phyloP scores from a whole-genome alignment of 129 eudicot species.

The Pulicaria dysenterica region DNA sequence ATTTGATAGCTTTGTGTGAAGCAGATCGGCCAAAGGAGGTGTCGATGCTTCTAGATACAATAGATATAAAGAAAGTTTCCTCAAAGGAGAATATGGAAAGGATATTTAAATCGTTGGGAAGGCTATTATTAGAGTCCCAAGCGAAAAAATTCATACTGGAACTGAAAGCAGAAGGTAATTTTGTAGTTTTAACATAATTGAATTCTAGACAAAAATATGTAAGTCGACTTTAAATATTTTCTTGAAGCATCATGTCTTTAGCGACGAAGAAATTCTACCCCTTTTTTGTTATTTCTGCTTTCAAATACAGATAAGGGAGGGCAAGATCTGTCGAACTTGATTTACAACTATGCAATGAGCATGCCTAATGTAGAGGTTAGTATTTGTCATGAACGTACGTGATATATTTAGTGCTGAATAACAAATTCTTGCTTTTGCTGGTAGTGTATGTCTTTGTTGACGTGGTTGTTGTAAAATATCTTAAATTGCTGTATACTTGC shows the following conservation, averaged over 20 bases:
- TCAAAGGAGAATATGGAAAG: constrained; percentile 43
- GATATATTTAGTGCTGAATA: constrained; percentile 41
- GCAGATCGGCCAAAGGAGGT: constrained; percentile 63
- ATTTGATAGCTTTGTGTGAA: constrained; percentile 71
- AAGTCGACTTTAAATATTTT: constrained; percentile 17
- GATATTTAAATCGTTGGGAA: constrained; percentile 73
- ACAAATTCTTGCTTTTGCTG: constrained; percentile 12
- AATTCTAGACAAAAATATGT: constrained; percentile 2
- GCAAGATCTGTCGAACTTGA: constrained; percentile 56
- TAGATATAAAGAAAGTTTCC: constrained; percentile 70
- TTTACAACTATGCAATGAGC: constrained; percentile 59
- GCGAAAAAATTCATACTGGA: constrained; percentile 56
- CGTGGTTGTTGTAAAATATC: not conserved
- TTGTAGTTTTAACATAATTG: not conserved
- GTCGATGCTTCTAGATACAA: constrained; percentile 52
- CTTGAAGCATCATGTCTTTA: constrained; percentile 18
- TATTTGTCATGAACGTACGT: constrained; percentile 51
- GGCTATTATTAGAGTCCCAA: constrained; percentile 58
- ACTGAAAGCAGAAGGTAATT: constrained; percentile 57
- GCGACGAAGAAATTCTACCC: constrained; percentile 11
- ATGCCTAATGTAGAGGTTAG: constrained; percentile 72
- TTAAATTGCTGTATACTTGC: constrained; percentile 7
- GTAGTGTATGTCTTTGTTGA: constrained; percentile 3
- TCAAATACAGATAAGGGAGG: constrained; percentile 51
- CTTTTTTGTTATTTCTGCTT: constrained; percentile 12